phyloP scores from a whole-genome alignment of 2,329 filamentous ascomycete species.

The Exophiala lecanii-corni region DNA sequence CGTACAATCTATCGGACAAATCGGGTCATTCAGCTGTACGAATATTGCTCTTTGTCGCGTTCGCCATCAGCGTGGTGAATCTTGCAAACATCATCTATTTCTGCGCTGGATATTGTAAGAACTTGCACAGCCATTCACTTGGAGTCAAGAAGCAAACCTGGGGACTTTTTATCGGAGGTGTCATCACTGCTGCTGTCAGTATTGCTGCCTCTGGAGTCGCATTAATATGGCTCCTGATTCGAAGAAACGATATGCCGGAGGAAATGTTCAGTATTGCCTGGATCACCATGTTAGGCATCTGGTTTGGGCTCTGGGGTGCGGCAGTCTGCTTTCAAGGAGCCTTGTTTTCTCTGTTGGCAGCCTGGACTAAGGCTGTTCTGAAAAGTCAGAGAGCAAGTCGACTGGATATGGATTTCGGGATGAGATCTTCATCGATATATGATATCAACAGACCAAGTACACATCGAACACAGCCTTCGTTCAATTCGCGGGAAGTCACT shows the following conservation, averaged over 20 bases:
- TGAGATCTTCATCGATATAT: conserved; percentile 13
- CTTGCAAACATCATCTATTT: conserved; percentile 17
- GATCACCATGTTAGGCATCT: conserved; percentile 15
- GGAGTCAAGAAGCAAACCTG: conserved; percentile 11
- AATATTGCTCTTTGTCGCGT: conserved; percentile 22
- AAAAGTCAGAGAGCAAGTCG: conserved; percentile 12
- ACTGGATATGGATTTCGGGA: conserved; percentile 21
- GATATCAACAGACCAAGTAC: conserved; percentile 10
- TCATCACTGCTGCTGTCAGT: conserved; percentile 9
- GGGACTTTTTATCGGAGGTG: conserved; percentile 13
- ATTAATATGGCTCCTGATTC: conserved; percentile 21
- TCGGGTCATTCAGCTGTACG: conserved; percentile 11
- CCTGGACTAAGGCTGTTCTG: conserved; percentile 20
- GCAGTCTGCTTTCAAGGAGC: conserved; percentile 11
- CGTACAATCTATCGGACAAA: conserved; percentile 10
- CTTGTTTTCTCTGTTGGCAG: conserved; percentile 17
- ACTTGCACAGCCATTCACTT: conserved; percentile 12
- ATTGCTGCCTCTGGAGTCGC: conserved; percentile 16
- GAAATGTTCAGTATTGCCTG: conserved; percentile 9
- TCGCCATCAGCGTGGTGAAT: conserved; percentile 18
- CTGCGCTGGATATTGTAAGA: conserved; percentile 14
- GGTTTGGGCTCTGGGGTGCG: conserved; percentile 23
- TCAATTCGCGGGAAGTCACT: conserved; percentile 24
- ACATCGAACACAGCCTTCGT: conserved; percentile 17
- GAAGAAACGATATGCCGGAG: conserved; percentile 14